A percentile compares a stretch with the other conserved stretches of the same genome.
These are phyloP conservation scores for Graphiopsis chlorocephala DNA, from an alignment of 2,329 filamentous ascomycete genomes.

Conservation along the genomic window DNA sequence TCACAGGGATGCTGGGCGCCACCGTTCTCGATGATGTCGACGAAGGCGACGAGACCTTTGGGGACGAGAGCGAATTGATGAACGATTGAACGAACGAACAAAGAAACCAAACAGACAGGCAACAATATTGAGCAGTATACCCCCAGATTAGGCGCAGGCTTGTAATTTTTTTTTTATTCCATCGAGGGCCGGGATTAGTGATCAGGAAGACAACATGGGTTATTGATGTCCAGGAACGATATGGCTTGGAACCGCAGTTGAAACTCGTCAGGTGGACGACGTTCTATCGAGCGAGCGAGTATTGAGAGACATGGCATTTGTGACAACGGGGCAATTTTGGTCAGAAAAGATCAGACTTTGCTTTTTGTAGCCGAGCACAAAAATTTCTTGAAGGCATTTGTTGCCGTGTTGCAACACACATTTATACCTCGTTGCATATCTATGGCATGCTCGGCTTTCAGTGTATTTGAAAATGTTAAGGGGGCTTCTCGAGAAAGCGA, in stretches of 20 bases:
- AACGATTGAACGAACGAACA: conserved; percentile 19
- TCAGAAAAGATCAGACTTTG: too few species aligned
- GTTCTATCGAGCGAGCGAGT: background rate
- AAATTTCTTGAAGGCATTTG: too few species aligned
- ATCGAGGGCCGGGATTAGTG: background rate
- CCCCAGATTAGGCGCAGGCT: background rate
- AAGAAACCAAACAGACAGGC: background rate
- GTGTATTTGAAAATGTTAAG: too few species aligned
- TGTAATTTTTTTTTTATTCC: background rate
- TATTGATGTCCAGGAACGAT: background rate
- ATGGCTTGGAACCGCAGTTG: too few species aligned
- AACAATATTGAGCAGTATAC: conserved; percentile 1
- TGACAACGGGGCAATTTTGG: too few species aligned
- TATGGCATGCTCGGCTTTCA: too few species aligned
- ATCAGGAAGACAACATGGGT: background rate
- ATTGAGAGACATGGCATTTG: background rate
- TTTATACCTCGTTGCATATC: too few species aligned
- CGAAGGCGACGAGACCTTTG: conserved; percentile 42
- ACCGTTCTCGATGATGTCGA: conserved; percentile 40
- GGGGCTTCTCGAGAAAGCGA: too few species aligned
- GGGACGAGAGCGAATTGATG: conserved; percentile 46
- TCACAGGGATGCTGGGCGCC: conserved; percentile 38
- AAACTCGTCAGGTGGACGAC: too few species aligned
- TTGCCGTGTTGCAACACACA: too few species aligned
- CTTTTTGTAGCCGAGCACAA: too few species aligned